A percentile compares a stretch with the other conserved stretches of the same genome.
Evolutionary conservation across 192 early-diverging fungal genomes (phyloP).

Genomic region (Entomortierella chlamydospora): DNA sequence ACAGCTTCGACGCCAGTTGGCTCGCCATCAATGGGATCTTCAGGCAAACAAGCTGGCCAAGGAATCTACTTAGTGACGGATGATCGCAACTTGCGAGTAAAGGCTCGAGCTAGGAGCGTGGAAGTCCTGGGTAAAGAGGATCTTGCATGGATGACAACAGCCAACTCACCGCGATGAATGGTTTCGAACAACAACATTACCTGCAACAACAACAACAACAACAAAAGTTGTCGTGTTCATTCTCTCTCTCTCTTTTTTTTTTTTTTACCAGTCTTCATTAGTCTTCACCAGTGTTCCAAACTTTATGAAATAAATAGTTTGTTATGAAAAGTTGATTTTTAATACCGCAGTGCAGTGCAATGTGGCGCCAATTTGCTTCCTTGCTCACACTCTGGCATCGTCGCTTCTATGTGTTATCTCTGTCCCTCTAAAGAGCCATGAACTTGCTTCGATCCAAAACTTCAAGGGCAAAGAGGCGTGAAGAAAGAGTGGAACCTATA

Average conservation of each 20-base stretch:
- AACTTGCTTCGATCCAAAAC: constrained; percentile 30
- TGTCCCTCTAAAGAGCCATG: constrained; percentile 9
- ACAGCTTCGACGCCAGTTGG: not conserved
- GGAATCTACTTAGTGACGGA: constrained; percentile 62
- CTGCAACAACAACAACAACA: no score
- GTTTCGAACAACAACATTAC: not conserved
- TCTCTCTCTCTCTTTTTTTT: constrained; percentile 5
- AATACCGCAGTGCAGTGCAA: no score
- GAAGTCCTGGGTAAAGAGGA: constrained; percentile 57
- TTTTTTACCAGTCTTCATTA: no score
- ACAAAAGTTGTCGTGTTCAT: not conserved
- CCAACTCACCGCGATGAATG: not conserved
- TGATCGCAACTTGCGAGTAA: constrained; percentile 69
- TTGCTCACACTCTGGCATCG: no score
- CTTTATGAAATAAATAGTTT: no score
- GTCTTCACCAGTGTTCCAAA: no score
- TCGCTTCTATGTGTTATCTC: no score
- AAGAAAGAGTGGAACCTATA: not conserved
- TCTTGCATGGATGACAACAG: constrained; percentile 31
- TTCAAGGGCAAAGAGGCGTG: not conserved
- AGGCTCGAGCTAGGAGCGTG: constrained; percentile 65
- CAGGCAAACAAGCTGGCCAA: not conserved
- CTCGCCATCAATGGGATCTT: not conserved
- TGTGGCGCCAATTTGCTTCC: no score
- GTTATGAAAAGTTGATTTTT: no score